Conservation (phyloP, 768 basidiomycete species). For the Mrakia blollopis region DNA sequence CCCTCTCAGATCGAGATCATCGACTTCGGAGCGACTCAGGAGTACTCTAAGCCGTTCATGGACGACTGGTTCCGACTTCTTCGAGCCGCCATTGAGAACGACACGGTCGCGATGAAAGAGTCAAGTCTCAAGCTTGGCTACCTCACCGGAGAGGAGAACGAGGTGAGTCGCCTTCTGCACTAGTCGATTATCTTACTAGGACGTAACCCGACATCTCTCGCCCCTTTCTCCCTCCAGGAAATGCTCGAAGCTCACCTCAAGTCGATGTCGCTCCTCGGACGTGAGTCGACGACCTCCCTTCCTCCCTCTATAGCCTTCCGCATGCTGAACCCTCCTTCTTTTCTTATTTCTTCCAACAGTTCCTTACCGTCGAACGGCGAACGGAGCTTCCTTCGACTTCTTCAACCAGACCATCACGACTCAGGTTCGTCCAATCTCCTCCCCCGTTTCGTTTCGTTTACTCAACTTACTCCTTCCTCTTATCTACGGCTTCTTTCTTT, state of each 20-base stretch:
- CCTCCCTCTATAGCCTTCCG: background rate
- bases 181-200: background rate
- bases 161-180: slow-evolving; percentile 49
- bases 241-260: slow-evolving; percentile 30
- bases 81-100: slow-evolving; percentile 65
- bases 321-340: background rate
- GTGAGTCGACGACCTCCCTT: slow-evolving; percentile 6
- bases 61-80: slow-evolving; percentile 81
- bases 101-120: slow-evolving; percentile 61
- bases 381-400: slow-evolving; percentile 16
- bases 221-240: slow-evolving; percentile 2
- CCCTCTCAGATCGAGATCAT: slow-evolving; percentile 67
- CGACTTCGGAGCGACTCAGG: slow-evolving; percentile 92
- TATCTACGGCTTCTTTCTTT: background rate
- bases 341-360: background rate
- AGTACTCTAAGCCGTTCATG: slow-evolving; percentile 79
- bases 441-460: background rate
- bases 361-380: slow-evolving; percentile 20
- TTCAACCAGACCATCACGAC: slow-evolving; percentile 26
- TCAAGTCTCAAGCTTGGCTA: slow-evolving; percentile 82
- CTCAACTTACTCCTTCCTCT: background rate
- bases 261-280: slow-evolving; percentile 30
- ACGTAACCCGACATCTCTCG: too few species aligned
- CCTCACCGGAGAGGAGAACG: slow-evolving; percentile 78
- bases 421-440: background rate